Evolutionary conservation across 1,284 basidiomycete genomes (phyloP), one percentile per base, ranked within the genome.

Genomic region (Porodaedalea pini): DNA sequence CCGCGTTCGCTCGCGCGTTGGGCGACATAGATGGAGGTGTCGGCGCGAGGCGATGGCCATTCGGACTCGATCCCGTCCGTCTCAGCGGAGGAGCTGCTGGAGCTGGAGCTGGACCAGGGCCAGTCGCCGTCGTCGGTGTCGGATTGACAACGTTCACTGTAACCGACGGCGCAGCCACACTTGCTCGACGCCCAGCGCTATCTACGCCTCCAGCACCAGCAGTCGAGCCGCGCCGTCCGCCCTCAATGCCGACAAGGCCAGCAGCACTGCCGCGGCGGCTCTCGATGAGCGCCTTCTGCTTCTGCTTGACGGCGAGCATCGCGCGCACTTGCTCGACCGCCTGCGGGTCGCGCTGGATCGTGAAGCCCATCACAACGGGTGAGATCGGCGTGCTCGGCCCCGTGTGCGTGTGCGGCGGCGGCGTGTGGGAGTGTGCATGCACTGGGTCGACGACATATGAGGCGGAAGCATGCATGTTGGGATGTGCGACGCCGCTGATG

Each of bases 281-380:
- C 67, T 88, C 85, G 58, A 85, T 83, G 58, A 85, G 73, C 45
- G 80, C 78, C 68, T 86, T 83, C 69, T 86, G 86, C 63, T 84
- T 82, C 67, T 85, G 85, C 65, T 86, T 87, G 51, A 81, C 77
- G 36, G 75, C 72, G 59, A 84, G 73, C 74, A 81, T 80, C 23
- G 82, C 81, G 64, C 83, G 77, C 32, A 84, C 78, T 66, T 85
- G 81, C 64, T 86, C 83, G 47, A 83, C 72, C 19, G 78, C 77
- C 39, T 70, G 67, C 3, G 80, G 75, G 64, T 86, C 82, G 59
- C 78, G 77, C 59, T 74, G 74, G 61, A 83, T 75, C 31, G 81
- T 75, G 64, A 85, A 79, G 31, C 83, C 78, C 72, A 86, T 78
- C 58, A 86, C 79, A 60, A 82, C 80, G 47, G 86, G 84, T 0